Base-by-base conservation (phyloP, 768 basidiomycete species). In the Cyathus striatus region DNA sequence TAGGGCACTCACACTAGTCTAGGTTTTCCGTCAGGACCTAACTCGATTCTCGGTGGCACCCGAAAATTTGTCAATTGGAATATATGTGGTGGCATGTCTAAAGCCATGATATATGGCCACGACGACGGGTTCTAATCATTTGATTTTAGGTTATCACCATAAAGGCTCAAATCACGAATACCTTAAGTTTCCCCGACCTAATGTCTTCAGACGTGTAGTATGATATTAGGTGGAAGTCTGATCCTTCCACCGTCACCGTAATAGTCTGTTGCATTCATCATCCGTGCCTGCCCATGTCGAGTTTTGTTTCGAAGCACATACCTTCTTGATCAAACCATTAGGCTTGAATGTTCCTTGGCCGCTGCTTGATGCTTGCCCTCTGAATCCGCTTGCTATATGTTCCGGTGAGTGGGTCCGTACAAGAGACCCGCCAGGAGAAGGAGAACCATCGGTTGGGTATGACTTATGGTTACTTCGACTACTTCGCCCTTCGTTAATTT, bases 121-220 rank as follows among this genome's bases (percentile, higher is more conserved):
- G 70, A 73, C 0, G 83, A 83, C 1, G 90, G 90, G 27, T 79
- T 70, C 65, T 83, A 66, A 4, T 49, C 20, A 10, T 43, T 10
- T 14, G 20, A 7, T 25, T 35, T 53, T 25, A 57, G 21, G 18
- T 30, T 30, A 16, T 26, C 21, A 9, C 30, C 40, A 30, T 46
- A 38, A 38, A n/a, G n/a, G n/a, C n/a, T n/a, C n/a, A n/a, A n/a
- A n/a, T n/a, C n/a, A n/a, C n/a, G n/a, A n/a, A 38, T 44, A 74
- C 75, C 61, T 72, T 76, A 23, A 93, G 69, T 38, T 76, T 72
- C 20, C 85, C 86, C 13, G 75, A 73, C 6, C 80, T 72, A 21
- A 89, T 79, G 56, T 92, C 90, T 37, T 87, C 83, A 32, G 83
- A 76, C 5, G 82, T 83, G 59, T 89, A 91, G 66, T 92, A 91